phyloP scores from a whole-genome alignment of 2,329 filamentous ascomycete genomes.

The Penicillium palitans region DNA sequence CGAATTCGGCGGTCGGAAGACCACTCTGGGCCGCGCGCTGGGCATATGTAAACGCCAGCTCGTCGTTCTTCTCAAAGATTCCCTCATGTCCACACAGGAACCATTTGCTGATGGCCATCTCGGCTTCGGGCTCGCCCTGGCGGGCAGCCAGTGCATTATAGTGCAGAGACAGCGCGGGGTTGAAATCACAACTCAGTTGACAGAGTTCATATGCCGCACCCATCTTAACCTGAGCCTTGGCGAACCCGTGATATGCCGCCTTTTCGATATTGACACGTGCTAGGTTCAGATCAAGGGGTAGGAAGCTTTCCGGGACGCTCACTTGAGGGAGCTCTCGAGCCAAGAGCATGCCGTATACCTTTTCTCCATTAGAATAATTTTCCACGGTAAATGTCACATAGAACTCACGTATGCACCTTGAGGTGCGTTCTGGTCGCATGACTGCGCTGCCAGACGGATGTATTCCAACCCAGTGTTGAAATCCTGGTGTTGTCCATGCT shows the following conservation, averaged over 20 bases:
- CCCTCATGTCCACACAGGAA: conserved; percentile 94
- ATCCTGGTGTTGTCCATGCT: conserved; percentile 86
- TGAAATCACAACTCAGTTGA: conserved; percentile 90
- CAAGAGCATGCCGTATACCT: conserved; percentile 89
- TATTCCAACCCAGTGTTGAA: conserved; percentile 74
- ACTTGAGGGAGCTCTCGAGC: conserved; percentile 91
- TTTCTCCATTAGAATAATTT: conserved; percentile 10
- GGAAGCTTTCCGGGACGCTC: conserved; percentile 67
- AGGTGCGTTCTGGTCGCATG: conserved; percentile 91
- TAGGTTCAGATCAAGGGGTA: conserved; percentile 69
- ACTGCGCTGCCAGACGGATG: conserved; percentile 78
- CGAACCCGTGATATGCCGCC: conserved; percentile 91
- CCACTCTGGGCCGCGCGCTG: conserved; percentile 79
- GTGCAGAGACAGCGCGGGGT: conserved; percentile 86
- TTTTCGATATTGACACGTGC: conserved; percentile 92
- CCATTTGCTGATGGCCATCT: conserved; percentile 97
- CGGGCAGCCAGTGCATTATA: conserved; percentile 92
- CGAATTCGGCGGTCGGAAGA: conserved; percentile 89
- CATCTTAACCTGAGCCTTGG: conserved; percentile 97
- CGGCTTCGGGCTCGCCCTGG: conserved; percentile 89
- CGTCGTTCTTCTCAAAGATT: conserved; percentile 92
- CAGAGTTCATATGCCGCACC: conserved; percentile 93
- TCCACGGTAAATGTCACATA: neutral
- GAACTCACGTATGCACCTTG: conserved; percentile 79
- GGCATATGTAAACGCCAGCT: conserved; percentile 87